A percentile compares a stretch with the other conserved stretches of the same genome.
These are phyloP conservation scores for Leccinum subrobustum DNA, from an alignment of 1,284 basidiomycete genomes.

Conservation along the genomic window DNA sequence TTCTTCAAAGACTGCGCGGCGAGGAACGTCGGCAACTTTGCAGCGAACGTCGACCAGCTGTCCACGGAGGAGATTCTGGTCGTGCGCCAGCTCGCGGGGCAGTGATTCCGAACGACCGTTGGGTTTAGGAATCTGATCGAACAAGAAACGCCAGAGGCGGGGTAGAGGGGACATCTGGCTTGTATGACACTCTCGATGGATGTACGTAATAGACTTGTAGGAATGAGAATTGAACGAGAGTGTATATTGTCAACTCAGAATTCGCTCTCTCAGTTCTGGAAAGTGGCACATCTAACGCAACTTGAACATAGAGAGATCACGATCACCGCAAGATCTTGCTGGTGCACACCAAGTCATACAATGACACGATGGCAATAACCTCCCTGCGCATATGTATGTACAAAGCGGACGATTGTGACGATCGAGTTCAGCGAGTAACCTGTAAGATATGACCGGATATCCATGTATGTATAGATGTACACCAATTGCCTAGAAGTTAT, in stretches of 20 bases:
- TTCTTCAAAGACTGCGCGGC: slow-evolving; percentile 74
- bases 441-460: background rate
- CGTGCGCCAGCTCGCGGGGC: slow-evolving; percentile 54
- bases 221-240: background rate
- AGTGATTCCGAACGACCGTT: slow-evolving; percentile 12
- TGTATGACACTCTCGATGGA: slow-evolving; percentile 8
- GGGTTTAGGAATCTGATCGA: background rate
- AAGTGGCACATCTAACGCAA: background rate
- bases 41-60: slow-evolving; percentile 61
- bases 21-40: slow-evolving; percentile 66
- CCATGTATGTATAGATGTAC: background rate
- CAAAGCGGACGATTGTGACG: background rate
- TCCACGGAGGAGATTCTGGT: slow-evolving; percentile 69
- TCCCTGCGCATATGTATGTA: background rate
- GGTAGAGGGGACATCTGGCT: background rate
- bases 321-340: background rate
- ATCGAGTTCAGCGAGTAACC: background rate
- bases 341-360: background rate
- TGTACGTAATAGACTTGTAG: slow-evolving; percentile 4
- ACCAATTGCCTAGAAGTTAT: background rate
- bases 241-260: background rate
- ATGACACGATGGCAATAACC: background rate
- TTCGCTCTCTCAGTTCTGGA: background rate
- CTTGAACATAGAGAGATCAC: background rate
- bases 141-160: background rate